These are phyloP conservation scores for Schizosaccharomyces osmophilus DNA, from an alignment of 805 yeast genomes.

Conservation along the genomic window DNA sequence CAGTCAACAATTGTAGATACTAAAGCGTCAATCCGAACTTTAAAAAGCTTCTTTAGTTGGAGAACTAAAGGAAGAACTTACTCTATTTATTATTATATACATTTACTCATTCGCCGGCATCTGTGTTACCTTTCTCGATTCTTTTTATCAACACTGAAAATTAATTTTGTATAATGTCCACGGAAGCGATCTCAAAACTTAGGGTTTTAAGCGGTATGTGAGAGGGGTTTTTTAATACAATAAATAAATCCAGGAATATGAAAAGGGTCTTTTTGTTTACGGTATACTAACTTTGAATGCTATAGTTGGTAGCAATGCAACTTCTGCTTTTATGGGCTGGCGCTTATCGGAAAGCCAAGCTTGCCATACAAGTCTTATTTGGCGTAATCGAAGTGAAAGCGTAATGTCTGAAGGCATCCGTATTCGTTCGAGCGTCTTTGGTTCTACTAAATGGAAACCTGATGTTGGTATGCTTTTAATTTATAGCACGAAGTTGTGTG, in stretches of 20 bases:
- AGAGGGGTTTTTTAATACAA: background rate
- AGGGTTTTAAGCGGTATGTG: background rate
- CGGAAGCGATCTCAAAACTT: background rate
- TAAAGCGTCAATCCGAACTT: too few relatives aligned
- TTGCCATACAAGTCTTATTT: conserved; percentile 8
- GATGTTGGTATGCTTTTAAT: background rate
- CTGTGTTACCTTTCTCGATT: background rate
- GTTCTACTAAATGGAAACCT: background rate
- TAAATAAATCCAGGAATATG: background rate
- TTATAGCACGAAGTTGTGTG: background rate
- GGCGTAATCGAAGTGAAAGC: conserved; percentile 8
- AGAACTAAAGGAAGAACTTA: too few relatives aligned
- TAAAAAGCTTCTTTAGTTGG: too few relatives aligned
- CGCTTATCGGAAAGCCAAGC: conserved; percentile 7
- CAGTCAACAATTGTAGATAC: too few relatives aligned
- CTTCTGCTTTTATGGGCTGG: conserved; percentile 9
- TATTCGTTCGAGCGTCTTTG: conserved; percentile 6
- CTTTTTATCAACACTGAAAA: background rate
- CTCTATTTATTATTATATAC: too few relatives aligned
- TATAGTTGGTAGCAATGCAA: conserved; percentile 9
- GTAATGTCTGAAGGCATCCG: conserved; percentile 8
- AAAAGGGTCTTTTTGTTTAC: background rate
- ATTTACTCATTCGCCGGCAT: background rate
- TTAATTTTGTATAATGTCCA: background rate
- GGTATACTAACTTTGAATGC: background rate